Percentiles rank a stretch among this genome's conserved stretches.
phyloP scores from a whole-genome alignment of 2,329 filamentous ascomycete genomes.

The Alternaria incomplexa region DNA sequence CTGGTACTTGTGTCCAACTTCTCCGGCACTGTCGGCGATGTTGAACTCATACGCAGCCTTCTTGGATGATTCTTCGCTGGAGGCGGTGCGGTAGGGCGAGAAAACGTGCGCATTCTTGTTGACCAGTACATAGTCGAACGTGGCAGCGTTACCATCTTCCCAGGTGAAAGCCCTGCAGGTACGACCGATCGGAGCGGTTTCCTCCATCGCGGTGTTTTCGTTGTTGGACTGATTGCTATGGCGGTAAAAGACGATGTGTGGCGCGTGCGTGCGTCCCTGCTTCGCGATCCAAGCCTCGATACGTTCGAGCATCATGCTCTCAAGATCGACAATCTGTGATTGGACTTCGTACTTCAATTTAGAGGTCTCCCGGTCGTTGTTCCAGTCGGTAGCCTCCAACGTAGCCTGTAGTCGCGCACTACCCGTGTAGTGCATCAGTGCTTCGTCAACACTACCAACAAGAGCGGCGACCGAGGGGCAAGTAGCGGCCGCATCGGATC shows the following conservation, averaged over 20 bases:
- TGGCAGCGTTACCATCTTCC: not conserved
- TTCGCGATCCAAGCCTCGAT: not conserved
- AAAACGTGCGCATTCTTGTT: not conserved
- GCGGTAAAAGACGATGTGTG: conserved; percentile 3
- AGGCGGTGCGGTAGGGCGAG: not conserved
- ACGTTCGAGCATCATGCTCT: conserved; percentile 3
- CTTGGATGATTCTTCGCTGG: not conserved
- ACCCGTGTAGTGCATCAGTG: not conserved
- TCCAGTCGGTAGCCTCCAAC: not conserved
- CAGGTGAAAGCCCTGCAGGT: not conserved
- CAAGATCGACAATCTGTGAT: not conserved
- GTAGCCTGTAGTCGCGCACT: not conserved
- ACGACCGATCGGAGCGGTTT: not conserved
- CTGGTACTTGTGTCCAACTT: not conserved
- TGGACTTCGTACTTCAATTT: not conserved
- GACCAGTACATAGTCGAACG: not conserved
- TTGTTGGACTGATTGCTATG: not conserved
- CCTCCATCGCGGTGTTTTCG: not conserved
- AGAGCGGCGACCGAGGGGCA: conserved; percentile 8
- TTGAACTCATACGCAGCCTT: not conserved
- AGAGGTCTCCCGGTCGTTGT: not conserved
- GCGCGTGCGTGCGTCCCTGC: not conserved
- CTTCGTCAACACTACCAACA: conserved; percentile 1
- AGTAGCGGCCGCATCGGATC: not conserved
- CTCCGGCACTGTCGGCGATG: not conserved